These are phyloP conservation scores for Marchantia paleacea DNA, from an alignment of 225 moss, liverwort and hornwort species.

Conservation along the genomic window DNA sequence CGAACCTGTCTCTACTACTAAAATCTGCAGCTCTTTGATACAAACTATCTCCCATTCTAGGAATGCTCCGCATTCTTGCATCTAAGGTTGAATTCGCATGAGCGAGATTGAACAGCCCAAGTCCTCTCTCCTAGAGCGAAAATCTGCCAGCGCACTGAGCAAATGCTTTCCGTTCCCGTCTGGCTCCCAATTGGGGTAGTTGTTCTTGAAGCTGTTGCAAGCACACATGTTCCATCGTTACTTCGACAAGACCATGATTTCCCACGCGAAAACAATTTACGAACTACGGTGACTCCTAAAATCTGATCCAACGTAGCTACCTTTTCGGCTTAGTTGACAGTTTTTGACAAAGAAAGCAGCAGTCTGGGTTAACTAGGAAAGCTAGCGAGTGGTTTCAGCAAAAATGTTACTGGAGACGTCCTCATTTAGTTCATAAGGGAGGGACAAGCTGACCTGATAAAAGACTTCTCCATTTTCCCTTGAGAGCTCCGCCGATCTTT, in stretches of 20 bases:
- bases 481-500: slow-evolving; percentile 96
- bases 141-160: slow-evolving; percentile 74
- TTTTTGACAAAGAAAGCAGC: not conserved
- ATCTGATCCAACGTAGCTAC: not conserved
- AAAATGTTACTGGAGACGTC: not conserved
- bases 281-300: not conserved
- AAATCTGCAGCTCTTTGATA: slow-evolving; percentile 55
- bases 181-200: slow-evolving; percentile 98
- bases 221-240: not conserved
- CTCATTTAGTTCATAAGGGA: no score
- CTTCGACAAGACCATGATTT: not conserved
- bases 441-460: slow-evolving; percentile 62
- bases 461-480: slow-evolving; percentile 99
- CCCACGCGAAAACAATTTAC: not conserved
- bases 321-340: not conserved
- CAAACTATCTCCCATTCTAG: slow-evolving; percentile 52
- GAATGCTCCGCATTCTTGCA: slow-evolving; percentile 46
- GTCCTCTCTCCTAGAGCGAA: slow-evolving; percentile 69
- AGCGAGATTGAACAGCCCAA: slow-evolving; percentile 51
- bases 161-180: slow-evolving; percentile 88
- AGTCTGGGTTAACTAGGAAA: not conserved
- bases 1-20: slow-evolving; percentile 57
- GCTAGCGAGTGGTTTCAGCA: not conserved
- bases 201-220: slow-evolving; percentile 74
- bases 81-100: slow-evolving; percentile 58